Evolutionary conservation across 2,329 filamentous ascomycete species (phyloP), one percentile per base, ranked within the genome.

Genomic region (Anthostomella pinea): DNA sequence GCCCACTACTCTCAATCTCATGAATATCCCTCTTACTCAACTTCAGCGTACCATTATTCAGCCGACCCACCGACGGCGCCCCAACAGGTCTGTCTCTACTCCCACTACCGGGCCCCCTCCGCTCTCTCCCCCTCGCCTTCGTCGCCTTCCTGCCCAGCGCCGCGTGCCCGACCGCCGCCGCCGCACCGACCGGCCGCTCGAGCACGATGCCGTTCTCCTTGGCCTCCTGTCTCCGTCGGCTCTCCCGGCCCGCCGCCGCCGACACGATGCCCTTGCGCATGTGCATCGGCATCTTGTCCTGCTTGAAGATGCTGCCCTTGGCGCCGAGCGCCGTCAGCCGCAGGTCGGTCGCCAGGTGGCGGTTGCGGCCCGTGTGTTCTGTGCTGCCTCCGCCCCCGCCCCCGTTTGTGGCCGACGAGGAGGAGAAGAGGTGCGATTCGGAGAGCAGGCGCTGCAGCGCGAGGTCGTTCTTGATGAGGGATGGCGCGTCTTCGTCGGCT

Each of bases 171-270:
- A 27, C 38, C 9, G n/a, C 8, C 38, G n/a, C 28, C 17, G 26
- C 48, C 19, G 17, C n/a, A n/a, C n/a, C n/a, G n/a, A n/a, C n/a
- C n/a, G 58, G 53, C 43, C 70, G 73, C 69, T 97, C 93, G 21
- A 97, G 68, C 31, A 97, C 81, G 51, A 97, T 82, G 5, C 91
- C 93, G 53, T 91, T 95, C 70, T 97, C 91, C 56, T 75, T 79
- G 2, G 93, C 93, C 60, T 95, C 87, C 25, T 70, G 72, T 23
- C 91, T 72, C 33, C 91, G 69, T 67, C 76, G 85, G 9, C 75
- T 67, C 60, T 96, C 90, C 41, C 77, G 79, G 18, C 70, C 64
- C 2, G 61, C 69, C 15, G 77, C 77, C 34, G 89, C 87, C 2
- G 76, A 74, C 11, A 69, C 68, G 42, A 97, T 96, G n/a, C 91